phyloP scores from a whole-genome alignment of 768 basidiomycete species.

The Boletales sp. region DNA sequence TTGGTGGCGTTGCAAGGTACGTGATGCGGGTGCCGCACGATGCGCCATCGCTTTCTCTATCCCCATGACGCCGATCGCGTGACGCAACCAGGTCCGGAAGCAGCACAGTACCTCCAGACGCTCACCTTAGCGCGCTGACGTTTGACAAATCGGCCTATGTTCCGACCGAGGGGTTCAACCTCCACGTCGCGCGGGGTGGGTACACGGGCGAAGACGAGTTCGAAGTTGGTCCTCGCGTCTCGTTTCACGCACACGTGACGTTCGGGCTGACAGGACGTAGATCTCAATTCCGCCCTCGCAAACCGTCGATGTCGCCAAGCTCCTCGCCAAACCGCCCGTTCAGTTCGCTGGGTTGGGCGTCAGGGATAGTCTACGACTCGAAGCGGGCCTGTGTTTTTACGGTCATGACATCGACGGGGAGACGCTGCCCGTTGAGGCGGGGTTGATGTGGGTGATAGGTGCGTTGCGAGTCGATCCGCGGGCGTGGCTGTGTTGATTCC shows the following conservation, averaged over 20 bases:
- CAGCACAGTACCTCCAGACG: constrained; percentile 74
- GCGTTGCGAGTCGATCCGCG: constrained; percentile 23
- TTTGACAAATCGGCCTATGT: constrained; percentile 86
- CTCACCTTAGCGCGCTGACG: constrained; percentile 66
- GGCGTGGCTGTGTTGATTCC: too few relatives aligned
- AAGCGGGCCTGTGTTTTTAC: constrained; percentile 96
- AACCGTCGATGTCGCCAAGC: constrained; percentile 63
- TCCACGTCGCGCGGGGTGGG: constrained; percentile 90
- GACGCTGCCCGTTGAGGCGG: constrained; percentile 87
- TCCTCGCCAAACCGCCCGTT: constrained; percentile 61
- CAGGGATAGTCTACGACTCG: constrained; percentile 88
- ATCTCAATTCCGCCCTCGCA: constrained; percentile 85
- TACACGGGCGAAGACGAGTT: constrained; percentile 99
- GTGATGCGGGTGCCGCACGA: constrained; percentile 6
- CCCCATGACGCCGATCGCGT: too few relatives aligned
- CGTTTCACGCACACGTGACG: too few relatives aligned
- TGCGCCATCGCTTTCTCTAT: too few relatives aligned
- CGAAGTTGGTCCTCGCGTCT: constrained; percentile 49
- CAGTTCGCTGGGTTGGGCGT: constrained; percentile 89
- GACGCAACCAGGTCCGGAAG: constrained; percentile 61
- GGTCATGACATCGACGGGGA: constrained; percentile 90
- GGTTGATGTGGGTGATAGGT: constrained; percentile 92
- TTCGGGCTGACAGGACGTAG: constrained; percentile 33
- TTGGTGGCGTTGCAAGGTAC: constrained; percentile 87
- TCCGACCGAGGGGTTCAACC: constrained; percentile 54